Base-by-base conservation (phyloP, 179 eudicot species). In the Actinidia arguta region DNA sequence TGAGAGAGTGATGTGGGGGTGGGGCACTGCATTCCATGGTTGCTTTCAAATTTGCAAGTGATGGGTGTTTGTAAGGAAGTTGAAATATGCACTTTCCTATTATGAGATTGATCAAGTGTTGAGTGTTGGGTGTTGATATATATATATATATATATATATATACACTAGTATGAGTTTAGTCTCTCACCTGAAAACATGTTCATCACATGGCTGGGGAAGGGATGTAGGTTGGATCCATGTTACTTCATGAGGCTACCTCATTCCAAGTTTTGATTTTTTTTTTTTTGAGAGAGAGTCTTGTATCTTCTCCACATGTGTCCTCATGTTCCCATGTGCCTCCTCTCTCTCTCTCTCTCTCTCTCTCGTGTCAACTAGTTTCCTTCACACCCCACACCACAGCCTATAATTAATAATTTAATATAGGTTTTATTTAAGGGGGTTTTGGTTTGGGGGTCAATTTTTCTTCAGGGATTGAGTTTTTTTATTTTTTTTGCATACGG, bases 281-380 rank as follows among this genome's bases (percentile, higher is more conserved):
- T 39, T 68, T 54, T 36, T 71, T 14, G 22, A 78, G 62, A 66
- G 72, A 79, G 54, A 36, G 36, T 51, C 20, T 16, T 68, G 59
- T 55, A 67, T 67, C 80, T 42, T 66, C 62, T 54, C 50, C 74
- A 42, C 80, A 82, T 78, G 78, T 81, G 79, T 67, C 78, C 74
- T 75, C 83, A 36, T 75, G 84, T 76, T 76, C 56, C 80, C 84
- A 76, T 76, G 80, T 82, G 84, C 75, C 20, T 10, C n/a, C 78
- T n/a, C 20, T 14, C 27, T 54, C 25, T 16, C 78, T 63, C 76
- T 55, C 78, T 24, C 18, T 4, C 79, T 51, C 76, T 20, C 78
- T 11, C n/a, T 7, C 20, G 46, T 80, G 82, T 71, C 83, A 59
- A 80, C 83, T 58, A 44, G 70, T 81, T 61, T 47, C 39, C 72